Percentiles rank a stretch among this genome's conserved stretches.
These are phyloP conservation scores for Cyanidiococcus yangmingshanensis DNA, from an alignment of 23 red algal genomes.

Conservation along the genomic window DNA sequence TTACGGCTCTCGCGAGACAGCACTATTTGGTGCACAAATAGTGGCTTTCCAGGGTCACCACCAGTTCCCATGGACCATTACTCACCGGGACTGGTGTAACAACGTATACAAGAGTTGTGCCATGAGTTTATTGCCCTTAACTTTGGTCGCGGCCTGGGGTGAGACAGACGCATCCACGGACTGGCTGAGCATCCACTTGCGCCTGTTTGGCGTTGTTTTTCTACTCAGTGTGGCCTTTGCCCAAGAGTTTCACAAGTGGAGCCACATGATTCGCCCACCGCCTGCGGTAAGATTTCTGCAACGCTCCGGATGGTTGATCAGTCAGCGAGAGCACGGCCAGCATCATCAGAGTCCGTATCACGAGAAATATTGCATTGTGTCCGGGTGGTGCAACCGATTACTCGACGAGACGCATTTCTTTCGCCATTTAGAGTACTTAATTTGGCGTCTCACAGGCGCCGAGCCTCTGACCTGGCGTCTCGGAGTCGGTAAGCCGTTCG, in stretches of 20 bases:
- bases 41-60: conserved; percentile 95
- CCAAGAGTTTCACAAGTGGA: conserved; percentile 81
- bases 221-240: conserved; percentile 42
- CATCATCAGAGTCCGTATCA: conserved; percentile 63
- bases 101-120: conserved; percentile 56
- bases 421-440: conserved; percentile 35
- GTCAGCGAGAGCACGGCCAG: conserved; percentile 34
- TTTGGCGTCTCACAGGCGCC: conserved; percentile 33
- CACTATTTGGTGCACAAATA: conserved; percentile 82
- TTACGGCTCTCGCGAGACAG: conserved; percentile 62
- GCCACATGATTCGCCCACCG: conserved; percentile 50
- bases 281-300: conserved; percentile 21
- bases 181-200: not conserved
- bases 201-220: conserved; percentile 32
- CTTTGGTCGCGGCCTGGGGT: conserved; percentile 7
- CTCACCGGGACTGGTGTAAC: conserved; percentile 50
- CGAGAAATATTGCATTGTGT: conserved; percentile 75
- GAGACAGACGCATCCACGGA: not conserved
- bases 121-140: conserved; percentile 37
- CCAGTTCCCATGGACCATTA: conserved; percentile 78
- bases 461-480: conserved; percentile 62
- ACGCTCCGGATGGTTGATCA: conserved; percentile 33
- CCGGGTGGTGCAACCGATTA: conserved; percentile 52
- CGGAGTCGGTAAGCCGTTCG: too few species aligned
- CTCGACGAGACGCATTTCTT: conserved; percentile 49